Evolutionary conservation across 2,329 filamentous ascomycete genomes (phyloP), one percentile per base, ranked within the genome.

Genomic region (Exserohilum turcica): DNA sequence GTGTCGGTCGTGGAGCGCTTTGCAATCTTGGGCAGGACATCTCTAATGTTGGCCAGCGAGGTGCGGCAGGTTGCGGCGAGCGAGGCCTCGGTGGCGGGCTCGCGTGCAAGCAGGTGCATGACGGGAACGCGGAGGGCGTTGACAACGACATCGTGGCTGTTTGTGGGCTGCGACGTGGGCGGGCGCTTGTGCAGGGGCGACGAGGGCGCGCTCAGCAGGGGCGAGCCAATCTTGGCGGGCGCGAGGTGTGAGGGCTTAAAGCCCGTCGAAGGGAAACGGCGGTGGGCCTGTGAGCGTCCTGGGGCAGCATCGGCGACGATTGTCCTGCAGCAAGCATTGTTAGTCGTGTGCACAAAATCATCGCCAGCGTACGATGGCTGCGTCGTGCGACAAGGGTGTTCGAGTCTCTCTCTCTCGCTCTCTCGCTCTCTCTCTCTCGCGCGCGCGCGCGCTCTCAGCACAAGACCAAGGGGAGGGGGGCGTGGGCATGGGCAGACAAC

Each of bases 91-190:
- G 53, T 64, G 4, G 66, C 60, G 2, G 71, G 69, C 59, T 69
- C 63, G 46, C 70, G 59, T 24, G 84, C 84, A 48, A 87, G 79
- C 6, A 86, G 77, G 76, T 86, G 69, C 68, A 80, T 67, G 24
- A 80, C 59, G 12, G 78, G 74, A 13, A 70, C 70, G 32, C 76
- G 74, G 52, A 82, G 74, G n/a, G 79, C 79, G 60, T 72, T 66
- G 37, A 74, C 53, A 47, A 73, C 66, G 15, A 65, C 63, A 48
- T 61, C 64, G 55, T 60, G 63, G 35, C 70, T 70, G 56, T 62
- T 66, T 48, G 60, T 58, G 9, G 77, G 75, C 45, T 74, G 73
- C 10, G 78, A 79, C 1, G 78, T 80, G 1, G 76, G 74, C 2
- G 71, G 58, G n/a, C 60, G 64, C 57, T 65, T 68, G 48, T 63